Base-by-base conservation (phyloP, 164 flowering plant species). In the Dillenia suffruticosa region DNA sequence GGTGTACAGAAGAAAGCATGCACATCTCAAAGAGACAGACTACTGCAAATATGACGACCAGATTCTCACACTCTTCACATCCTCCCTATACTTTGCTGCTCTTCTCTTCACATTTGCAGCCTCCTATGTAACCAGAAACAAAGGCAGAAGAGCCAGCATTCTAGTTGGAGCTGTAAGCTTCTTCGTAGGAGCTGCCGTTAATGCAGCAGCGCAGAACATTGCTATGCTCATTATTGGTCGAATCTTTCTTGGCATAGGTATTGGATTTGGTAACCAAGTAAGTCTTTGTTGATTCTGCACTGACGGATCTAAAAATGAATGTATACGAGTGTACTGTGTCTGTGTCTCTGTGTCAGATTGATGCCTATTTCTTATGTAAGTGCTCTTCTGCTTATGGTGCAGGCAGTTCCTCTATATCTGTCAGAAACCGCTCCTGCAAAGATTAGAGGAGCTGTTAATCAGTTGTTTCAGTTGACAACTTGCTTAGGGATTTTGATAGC, bases 371-470 rank as follows among this genome's bases (percentile, higher is more conserved):
- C 22, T 19, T 19, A 19, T 19, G 22, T 19, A 19, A 19, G 19
- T 45, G 47, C 49, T 32, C 2, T 12, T 40, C 49, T 61, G 61
- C 51, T 62, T 17, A 26, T 61, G 12, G 0, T 59, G 32, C 76
- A 89, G 95, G 88, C 97, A 2, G 97, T 92, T 59, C 98, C 98
- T 44, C 71, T 92, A 13, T 92, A 92, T 66, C 93, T 92, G 12
- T 92, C 96, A 1, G 97, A 92, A 67, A 92, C 82, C 79, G 86
- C 98, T n/a, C 98, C 98, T 4, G 81, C 98, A 8, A 86, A 87
- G 56, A 64, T 82, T 56, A 64, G 98, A 48, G 98, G 98, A 64
- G 86, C 89, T 2, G 77, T 88, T 7, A 92, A 90, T 71, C 90
- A 85, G 68, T 74, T 86, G 48, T 92, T 92, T 60, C 98, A 92